Evolutionary conservation across 1,284 basidiomycete species (phyloP).

Genomic region (Rhodofomes roseus): DNA sequence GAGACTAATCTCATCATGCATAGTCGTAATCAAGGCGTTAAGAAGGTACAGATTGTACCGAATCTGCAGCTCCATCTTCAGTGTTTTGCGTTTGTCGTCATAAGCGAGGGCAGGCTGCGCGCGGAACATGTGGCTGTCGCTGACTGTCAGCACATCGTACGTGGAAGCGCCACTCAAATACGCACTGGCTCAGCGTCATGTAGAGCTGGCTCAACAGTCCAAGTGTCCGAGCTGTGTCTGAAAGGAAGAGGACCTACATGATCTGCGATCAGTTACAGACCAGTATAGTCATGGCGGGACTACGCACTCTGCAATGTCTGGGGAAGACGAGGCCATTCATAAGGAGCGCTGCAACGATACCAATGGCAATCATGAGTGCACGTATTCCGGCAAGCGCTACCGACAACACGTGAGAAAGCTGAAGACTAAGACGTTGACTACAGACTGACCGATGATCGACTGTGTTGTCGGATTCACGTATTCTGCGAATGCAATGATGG

Average conservation of each 20-base stretch:
- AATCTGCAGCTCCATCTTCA: slow-evolving; percentile 42
- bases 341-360: slow-evolving; percentile 43
- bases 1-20: slow-evolving; percentile 48
- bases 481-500: slow-evolving; percentile 39
- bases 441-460: slow-evolving; percentile 30
- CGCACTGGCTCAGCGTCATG: slow-evolving; percentile 42
- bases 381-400: slow-evolving; percentile 40
- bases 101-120: slow-evolving; percentile 26
- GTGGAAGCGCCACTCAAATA: background rate
- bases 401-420: background rate
- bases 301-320: slow-evolving; percentile 41
- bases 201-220: slow-evolving; percentile 42
- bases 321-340: slow-evolving; percentile 47
- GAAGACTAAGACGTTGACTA: background rate
- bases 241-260: slow-evolving; percentile 41
- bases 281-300: background rate
- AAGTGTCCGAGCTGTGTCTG: slow-evolving; percentile 37
- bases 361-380: slow-evolving; percentile 39
- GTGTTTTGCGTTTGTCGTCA: slow-evolving; percentile 32
- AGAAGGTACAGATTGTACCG: slow-evolving; percentile 38
- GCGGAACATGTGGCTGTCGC: slow-evolving; percentile 37
- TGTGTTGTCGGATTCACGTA: slow-evolving; percentile 30
- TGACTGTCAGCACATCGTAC: background rate
- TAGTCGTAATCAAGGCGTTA: slow-evolving; percentile 37
- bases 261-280: slow-evolving; percentile 1